These are phyloP conservation scores for Tylopilus sp. DNA, from an alignment of 768 basidiomycete genomes.

Conservation along the genomic window DNA sequence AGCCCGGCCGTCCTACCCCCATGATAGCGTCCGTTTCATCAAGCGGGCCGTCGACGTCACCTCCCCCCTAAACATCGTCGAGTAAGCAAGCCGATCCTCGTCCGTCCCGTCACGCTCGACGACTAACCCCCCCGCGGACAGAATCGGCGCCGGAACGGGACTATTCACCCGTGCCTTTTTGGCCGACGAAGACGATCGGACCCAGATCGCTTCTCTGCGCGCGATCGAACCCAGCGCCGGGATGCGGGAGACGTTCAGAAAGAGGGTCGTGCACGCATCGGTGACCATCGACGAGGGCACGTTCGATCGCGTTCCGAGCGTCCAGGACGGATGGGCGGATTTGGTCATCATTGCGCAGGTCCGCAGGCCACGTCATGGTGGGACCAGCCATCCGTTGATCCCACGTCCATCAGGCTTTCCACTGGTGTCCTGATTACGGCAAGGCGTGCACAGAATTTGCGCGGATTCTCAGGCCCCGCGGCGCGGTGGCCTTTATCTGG, in stretches of 20 bases:
- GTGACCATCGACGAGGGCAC: constrained; percentile 60
- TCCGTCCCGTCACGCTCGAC: neutral
- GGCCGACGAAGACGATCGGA: constrained; percentile 54
- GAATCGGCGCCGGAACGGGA: constrained; percentile 83
- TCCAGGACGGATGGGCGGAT: constrained; percentile 70
- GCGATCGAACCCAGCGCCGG: constrained; percentile 85
- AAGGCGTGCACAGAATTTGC: constrained; percentile 72
- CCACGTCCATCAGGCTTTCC: constrained; percentile 68
- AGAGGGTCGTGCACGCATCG: constrained; percentile 51
- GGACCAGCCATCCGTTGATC: constrained; percentile 3
- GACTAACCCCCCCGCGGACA: constrained; percentile 27
- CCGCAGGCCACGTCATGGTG: constrained; percentile 3
- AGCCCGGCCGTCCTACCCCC: constrained; percentile 80
- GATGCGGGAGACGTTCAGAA: constrained; percentile 72
- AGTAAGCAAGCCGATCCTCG: constrained; percentile 47
- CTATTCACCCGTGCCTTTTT: constrained; percentile 85
- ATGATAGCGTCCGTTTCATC: constrained; percentile 58
- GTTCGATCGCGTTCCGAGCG: constrained; percentile 57
- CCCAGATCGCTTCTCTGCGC: constrained; percentile 48
- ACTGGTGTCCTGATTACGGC: constrained; percentile 86
- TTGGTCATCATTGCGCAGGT: constrained; percentile 77
- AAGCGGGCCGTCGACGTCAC: constrained; percentile 40
- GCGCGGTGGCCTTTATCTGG: constrained; percentile 77
- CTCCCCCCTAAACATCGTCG: constrained; percentile 57
- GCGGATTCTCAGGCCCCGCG: constrained; percentile 75